phyloP scores from a whole-genome alignment of 2,329 filamentous ascomycete genomes.

The Calonectria ilicicola region DNA sequence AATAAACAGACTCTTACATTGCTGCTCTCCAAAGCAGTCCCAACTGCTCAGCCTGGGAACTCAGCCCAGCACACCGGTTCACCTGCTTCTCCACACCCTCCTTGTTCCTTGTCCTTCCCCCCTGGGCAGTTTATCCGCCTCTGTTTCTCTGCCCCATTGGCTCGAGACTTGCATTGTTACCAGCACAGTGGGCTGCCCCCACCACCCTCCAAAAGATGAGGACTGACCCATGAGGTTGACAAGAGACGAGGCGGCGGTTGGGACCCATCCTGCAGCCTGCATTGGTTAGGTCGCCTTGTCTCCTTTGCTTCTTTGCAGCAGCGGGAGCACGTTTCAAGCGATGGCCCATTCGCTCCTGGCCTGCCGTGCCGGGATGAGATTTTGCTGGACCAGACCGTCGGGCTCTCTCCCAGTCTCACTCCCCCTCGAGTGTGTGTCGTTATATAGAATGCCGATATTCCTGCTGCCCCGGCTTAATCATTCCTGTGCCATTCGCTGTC shows the following conservation, averaged over 20 bases:
- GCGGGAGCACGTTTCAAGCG: neutral
- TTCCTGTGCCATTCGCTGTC: neutral
- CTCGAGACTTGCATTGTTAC: neutral
- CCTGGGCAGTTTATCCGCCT: neutral
- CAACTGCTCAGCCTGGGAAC: neutral
- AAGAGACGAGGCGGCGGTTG: neutral
- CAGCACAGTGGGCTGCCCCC: neutral
- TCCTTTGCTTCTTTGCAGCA: neutral
- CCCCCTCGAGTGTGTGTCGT: neutral
- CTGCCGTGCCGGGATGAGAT: neutral
- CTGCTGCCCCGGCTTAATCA: neutral
- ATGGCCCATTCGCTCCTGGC: neutral
- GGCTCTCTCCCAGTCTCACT: neutral
- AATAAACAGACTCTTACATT: neutral
- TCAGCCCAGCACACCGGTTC: conserved; percentile 4
- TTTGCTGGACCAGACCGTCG: conserved; percentile 17
- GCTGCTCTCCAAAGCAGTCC: neutral
- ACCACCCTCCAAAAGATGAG: too few species aligned
- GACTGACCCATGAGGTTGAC: neutral
- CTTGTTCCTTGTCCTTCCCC: neutral
- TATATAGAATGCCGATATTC: conserved; percentile 9
- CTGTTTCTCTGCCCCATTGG: too few species aligned
- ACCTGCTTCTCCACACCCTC: conserved; percentile 1
- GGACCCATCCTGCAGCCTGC: neutral
- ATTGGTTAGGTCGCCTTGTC: neutral